phyloP scores from a whole-genome alignment of 805 yeast genomes.

The Metschnikowia lunata region DNA sequence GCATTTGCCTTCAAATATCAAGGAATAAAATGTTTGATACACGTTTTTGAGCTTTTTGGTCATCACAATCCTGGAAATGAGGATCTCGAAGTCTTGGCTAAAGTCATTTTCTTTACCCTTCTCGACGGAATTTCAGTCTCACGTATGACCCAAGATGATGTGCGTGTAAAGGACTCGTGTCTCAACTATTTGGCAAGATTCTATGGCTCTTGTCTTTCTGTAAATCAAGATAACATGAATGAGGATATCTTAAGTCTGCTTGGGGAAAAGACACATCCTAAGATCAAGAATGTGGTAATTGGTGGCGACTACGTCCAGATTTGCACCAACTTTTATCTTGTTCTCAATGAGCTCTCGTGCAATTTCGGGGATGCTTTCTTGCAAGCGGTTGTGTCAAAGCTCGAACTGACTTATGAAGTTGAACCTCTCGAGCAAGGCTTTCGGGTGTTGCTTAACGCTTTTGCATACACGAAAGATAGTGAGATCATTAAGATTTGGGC shows the following conservation, averaged over 20 bases:
- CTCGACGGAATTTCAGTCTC: slow-evolving; percentile 10
- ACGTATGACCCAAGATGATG: slow-evolving; percentile 4
- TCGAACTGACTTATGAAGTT: slow-evolving; percentile 8
- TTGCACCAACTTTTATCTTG: slow-evolving; percentile 3
- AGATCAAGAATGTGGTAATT: background rate
- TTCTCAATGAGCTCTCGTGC: background rate
- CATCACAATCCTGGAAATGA: background rate
- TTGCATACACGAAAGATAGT: background rate
- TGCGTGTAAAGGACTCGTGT: background rate
- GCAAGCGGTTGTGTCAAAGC: slow-evolving; percentile 2
- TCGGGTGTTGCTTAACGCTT: slow-evolving; percentile 1
- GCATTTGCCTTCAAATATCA: slow-evolving; percentile 16
- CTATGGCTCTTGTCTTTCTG: background rate
- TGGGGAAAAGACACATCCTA: slow-evolving; percentile 1
- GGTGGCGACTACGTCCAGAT: slow-evolving; percentile 2
- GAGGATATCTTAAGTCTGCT: slow-evolving; percentile 2
- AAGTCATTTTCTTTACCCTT: slow-evolving; percentile 3
- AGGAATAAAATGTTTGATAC: slow-evolving; percentile 20
- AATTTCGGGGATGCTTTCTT: slow-evolving; percentile 1
- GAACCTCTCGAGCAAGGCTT: background rate
- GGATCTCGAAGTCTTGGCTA: slow-evolving; percentile 3
- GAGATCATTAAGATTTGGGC: slow-evolving; percentile 11
- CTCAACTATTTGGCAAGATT: slow-evolving; percentile 2
- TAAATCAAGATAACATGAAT: background rate
- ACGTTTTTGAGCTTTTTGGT: slow-evolving; percentile 14